Evolutionary conservation across 768 basidiomycete species (phyloP).

Genomic region (Mycena epipterygia): DNA sequence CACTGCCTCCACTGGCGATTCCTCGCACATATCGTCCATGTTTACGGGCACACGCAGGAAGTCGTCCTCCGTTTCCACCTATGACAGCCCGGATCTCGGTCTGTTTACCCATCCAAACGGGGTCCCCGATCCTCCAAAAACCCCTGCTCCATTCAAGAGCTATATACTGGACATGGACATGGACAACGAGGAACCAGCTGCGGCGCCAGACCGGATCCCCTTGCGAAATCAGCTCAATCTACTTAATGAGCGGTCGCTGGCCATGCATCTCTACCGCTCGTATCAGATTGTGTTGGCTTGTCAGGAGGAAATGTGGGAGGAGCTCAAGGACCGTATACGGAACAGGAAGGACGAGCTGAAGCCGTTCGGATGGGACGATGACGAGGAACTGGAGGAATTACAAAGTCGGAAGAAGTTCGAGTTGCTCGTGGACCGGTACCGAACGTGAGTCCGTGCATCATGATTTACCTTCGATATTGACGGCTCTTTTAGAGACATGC

Average conservation of each 20-base stretch:
- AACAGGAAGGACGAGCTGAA: constrained; percentile 67
- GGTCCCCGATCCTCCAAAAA: constrained; percentile 33
- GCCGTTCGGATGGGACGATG: constrained; percentile 79
- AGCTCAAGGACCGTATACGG: constrained; percentile 71
- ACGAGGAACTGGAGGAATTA: constrained; percentile 70
- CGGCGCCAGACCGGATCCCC: constrained; percentile 53
- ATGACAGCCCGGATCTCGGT: constrained; percentile 25
- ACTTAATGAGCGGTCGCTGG: constrained; percentile 71
- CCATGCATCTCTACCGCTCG: constrained; percentile 79
- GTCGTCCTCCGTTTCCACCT: constrained; percentile 36
- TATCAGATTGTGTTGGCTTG: constrained; percentile 74
- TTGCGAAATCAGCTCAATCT: constrained; percentile 57
- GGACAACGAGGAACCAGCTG: constrained; percentile 55
- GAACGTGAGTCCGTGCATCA: constrained; percentile 54
- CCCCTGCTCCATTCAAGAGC: constrained; percentile 46
- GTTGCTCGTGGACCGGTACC: constrained; percentile 68
- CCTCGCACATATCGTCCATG: constrained; percentile 35
- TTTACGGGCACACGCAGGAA: constrained; percentile 29
- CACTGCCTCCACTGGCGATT: constrained; percentile 46
- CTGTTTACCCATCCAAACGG: constrained; percentile 5
- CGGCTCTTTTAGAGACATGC: constrained; percentile 67
- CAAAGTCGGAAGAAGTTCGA: constrained; percentile 72
- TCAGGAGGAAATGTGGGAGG: constrained; percentile 85
- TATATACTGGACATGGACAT: constrained; percentile 64
- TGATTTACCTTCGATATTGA: constrained; percentile 8